Evolutionary conservation across 2,329 filamentous ascomycete genomes (phyloP).

Genomic region (Fusarium sp.): DNA sequence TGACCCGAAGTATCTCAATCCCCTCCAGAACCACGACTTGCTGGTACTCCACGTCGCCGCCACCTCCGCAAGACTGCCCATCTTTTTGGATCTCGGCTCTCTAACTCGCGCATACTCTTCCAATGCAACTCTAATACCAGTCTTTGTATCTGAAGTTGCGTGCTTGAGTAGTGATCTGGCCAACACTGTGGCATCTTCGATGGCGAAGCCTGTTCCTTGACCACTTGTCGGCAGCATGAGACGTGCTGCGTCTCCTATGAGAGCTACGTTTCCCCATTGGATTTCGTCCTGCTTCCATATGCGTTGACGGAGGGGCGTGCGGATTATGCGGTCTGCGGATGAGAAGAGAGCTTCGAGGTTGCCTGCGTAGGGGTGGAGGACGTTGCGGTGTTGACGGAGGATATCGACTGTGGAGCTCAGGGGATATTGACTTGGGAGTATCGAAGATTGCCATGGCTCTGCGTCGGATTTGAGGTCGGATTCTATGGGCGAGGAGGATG

Average conservation of each 20-base stretch:
- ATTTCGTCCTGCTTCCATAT: slow-evolving; percentile 42
- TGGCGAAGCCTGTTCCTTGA: slow-evolving; percentile 42
- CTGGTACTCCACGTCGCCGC: slow-evolving; percentile 27
- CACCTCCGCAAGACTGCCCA: slow-evolving; percentile 32
- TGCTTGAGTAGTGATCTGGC: slow-evolving; percentile 33
- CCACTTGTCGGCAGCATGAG: slow-evolving; percentile 44
- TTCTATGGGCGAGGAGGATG: slow-evolving; percentile 4
- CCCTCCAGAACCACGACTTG: slow-evolving; percentile 30
- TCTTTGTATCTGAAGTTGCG: not conserved
- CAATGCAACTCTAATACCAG: slow-evolving; percentile 16
- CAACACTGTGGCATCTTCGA: slow-evolving; percentile 43
- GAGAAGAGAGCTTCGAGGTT: slow-evolving; percentile 31
- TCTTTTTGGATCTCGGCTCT: slow-evolving; percentile 38
- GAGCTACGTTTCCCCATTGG: slow-evolving; percentile 31
- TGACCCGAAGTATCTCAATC: slow-evolving; percentile 31
- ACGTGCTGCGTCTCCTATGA: slow-evolving; percentile 40
- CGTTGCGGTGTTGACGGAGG: slow-evolving; percentile 19
- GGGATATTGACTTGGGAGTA: slow-evolving; percentile 29
- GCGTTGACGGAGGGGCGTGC: slow-evolving; percentile 38
- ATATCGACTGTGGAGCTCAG: slow-evolving; percentile 16
- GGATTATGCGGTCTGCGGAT: slow-evolving; percentile 42
- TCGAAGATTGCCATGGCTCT: slow-evolving; percentile 28
- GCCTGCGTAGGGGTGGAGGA: slow-evolving; percentile 39
- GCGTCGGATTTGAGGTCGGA: not conserved
- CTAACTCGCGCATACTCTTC: slow-evolving; percentile 36